phyloP scores from a whole-genome alignment of 2,329 filamentous ascomycete species.

The Elsinoe arachidis region DNA sequence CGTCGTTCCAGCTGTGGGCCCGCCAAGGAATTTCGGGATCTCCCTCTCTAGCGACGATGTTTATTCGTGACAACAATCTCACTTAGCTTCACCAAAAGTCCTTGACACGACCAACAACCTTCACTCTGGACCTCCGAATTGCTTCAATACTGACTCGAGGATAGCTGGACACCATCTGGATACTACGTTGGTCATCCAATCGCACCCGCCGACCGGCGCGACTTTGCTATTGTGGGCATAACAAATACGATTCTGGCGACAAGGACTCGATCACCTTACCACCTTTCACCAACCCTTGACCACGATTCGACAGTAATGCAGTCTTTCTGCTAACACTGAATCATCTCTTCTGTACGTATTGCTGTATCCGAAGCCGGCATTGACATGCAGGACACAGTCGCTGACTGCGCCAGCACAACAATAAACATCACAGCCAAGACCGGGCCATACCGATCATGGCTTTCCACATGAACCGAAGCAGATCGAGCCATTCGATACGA shows the following conservation, averaged over 20 bases:
- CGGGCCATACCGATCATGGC: constrained; percentile 11
- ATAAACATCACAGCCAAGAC: neutral
- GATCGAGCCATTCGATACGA: constrained; percentile 14
- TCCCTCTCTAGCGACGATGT: no score
- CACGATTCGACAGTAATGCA: neutral
- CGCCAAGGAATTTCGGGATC: no score
- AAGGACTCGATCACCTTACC: neutral
- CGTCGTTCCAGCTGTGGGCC: neutral
- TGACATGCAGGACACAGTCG: neutral
- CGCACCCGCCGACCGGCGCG: neutral
- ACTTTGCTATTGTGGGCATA: neutral
- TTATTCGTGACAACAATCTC: neutral
- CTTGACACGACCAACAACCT: neutral
- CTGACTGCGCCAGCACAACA: constrained; percentile 6
- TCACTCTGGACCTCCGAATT: neutral
- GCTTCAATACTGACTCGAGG: neutral
- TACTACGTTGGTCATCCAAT: neutral
- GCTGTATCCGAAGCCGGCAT: neutral
- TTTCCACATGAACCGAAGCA: constrained; percentile 17
- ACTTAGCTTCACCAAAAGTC: neutral
- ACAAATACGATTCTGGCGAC: constrained; percentile 2
- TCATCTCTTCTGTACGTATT: neutral
- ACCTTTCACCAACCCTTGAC: neutral
- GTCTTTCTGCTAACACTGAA: neutral
- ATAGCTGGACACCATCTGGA: neutral